These are phyloP conservation scores for Elsinoe fawcettii DNA, from an alignment of 2,329 filamentous ascomycete genomes.

Conservation along the genomic window DNA sequence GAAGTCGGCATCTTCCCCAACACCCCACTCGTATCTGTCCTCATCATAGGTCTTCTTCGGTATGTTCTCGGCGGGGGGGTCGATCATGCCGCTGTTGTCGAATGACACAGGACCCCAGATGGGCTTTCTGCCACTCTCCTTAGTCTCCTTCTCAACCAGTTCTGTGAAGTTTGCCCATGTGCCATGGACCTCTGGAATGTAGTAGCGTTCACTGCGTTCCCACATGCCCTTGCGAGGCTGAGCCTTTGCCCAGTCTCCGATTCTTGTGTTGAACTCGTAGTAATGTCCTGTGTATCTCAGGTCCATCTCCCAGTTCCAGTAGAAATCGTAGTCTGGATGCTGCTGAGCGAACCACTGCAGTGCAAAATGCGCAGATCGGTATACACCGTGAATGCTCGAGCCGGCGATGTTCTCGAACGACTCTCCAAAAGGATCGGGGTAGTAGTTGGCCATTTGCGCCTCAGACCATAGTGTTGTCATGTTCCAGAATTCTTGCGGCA, in stretches of 20 bases:
- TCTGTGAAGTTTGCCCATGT: constrained; percentile 60
- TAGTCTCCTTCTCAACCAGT: constrained; percentile 53
- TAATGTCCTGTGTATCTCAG: constrained; percentile 72
- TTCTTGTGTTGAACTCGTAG: constrained; percentile 67
- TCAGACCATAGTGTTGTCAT: constrained; percentile 91
- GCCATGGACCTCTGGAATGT: constrained; percentile 62
- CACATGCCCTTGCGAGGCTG: constrained; percentile 66
- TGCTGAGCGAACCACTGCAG: constrained; percentile 46
- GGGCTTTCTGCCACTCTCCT: constrained; percentile 42
- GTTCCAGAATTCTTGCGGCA: constrained; percentile 78
- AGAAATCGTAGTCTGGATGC: constrained; percentile 45
- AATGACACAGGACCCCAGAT: constrained; percentile 57
- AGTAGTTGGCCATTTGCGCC: constrained; percentile 83
- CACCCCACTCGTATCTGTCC: constrained; percentile 67
- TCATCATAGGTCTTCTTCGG: constrained; percentile 52
- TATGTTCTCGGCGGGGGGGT: constrained; percentile 53
- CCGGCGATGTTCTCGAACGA: constrained; percentile 57
- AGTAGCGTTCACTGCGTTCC: constrained; percentile 66
- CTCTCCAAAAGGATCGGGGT: constrained; percentile 76
- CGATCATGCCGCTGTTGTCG: constrained; percentile 45
- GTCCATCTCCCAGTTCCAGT: constrained; percentile 90
- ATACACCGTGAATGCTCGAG: constrained; percentile 75
- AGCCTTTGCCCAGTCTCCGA: constrained; percentile 55
- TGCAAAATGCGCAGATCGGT: constrained; percentile 54
- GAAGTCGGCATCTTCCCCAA: constrained; percentile 66